Evolutionary conservation across 2,329 filamentous ascomycete genomes (phyloP), one percentile per base, ranked within the genome.

Genomic region (Scedosporium aurantiacum): DNA sequence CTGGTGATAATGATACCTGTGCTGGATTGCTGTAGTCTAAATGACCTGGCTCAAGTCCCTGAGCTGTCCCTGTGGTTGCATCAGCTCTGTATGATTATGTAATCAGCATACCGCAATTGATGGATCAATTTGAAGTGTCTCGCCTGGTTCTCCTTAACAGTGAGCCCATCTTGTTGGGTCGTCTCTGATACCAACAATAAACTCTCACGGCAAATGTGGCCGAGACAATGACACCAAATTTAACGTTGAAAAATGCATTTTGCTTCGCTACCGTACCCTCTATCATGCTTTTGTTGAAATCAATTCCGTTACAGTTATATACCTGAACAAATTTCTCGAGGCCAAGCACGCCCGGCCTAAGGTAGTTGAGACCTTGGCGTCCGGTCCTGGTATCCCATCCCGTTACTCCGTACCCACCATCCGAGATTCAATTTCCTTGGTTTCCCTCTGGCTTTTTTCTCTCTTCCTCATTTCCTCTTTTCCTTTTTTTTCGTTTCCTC

Each of bases 381-480:
- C 28, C 55, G 23, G 27, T 40, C 57, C 37, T 23, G 18, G 32
- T 27, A 45, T 58, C 37, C 28, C 14, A 43, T n/a, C 57, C 16
- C n/a, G 8, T 27, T 45, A 43, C 57, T 43, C 37, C 57, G 37
- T 43, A 43, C 32, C n/a, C 40, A 21, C 21, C 56, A 21, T n/a
- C 28, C 21, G n/a, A 23, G 25, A 21, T 56, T 23, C 54, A 96
- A 82, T 88, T 96, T 40, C 90, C 96, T 64, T 94, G 91, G 68
- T 88, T 96, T 61, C 91, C 91, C 63, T n/a, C n/a, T n/a, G n/a
- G n/a, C n/a, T n/a, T 91, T 91, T 64, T 92, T 91, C 5, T 91
- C 91, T 25, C 91, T 91, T 97, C 62, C 94, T 91, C 69, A 81
- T 94, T 40, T 76, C 92, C 62, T 83, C 88, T 64, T 88, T 89